phyloP scores from a whole-genome alignment of 1,284 basidiomycete species.

The Erythrobasidium hasegawianum region DNA sequence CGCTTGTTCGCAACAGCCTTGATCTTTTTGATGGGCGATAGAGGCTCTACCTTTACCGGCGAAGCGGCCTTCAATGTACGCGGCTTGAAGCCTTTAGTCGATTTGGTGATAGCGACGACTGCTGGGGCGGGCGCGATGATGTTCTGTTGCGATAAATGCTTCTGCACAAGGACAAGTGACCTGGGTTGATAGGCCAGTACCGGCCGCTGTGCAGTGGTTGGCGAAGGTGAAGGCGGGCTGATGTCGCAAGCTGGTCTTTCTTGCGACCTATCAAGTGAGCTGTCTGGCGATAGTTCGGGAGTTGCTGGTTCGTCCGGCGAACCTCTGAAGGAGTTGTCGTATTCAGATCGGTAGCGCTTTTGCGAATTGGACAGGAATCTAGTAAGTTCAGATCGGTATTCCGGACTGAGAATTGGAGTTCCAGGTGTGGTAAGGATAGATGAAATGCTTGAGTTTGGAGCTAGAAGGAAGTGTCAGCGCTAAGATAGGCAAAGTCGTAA shows the following conservation, averaged over 20 bases:
- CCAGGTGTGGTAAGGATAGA: slow-evolving; percentile 25
- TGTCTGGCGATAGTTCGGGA: slow-evolving; percentile 27
- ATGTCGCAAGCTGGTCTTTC: neutral
- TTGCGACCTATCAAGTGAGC: neutral
- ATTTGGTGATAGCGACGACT: slow-evolving; percentile 11
- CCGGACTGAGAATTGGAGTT: slow-evolving; percentile 15
- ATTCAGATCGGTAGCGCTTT: slow-evolving; percentile 16
- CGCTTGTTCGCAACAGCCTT: slow-evolving; percentile 20
- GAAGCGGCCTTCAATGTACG: neutral
- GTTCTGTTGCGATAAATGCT: slow-evolving; percentile 24
- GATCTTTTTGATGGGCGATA: slow-evolving; percentile 19
- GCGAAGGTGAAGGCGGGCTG: neutral
- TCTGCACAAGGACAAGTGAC: slow-evolving; percentile 24
- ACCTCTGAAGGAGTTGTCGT: neutral
- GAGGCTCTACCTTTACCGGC: slow-evolving; percentile 11
- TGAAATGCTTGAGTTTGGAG: neutral
- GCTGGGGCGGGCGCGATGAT: neutral
- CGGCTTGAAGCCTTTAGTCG: slow-evolving; percentile 32
- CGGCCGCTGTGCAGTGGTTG: neutral
- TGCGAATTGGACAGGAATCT: slow-evolving; percentile 20
- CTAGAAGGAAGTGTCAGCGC: neutral
- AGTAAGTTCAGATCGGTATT: slow-evolving; percentile 14
- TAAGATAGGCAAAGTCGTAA: neutral
- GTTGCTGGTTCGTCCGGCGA: slow-evolving; percentile 16
- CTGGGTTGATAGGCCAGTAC: slow-evolving; percentile 19